Evolutionary conservation across 441 rosid species (phyloP).

Genomic region (Eruca vesicaria): DNA sequence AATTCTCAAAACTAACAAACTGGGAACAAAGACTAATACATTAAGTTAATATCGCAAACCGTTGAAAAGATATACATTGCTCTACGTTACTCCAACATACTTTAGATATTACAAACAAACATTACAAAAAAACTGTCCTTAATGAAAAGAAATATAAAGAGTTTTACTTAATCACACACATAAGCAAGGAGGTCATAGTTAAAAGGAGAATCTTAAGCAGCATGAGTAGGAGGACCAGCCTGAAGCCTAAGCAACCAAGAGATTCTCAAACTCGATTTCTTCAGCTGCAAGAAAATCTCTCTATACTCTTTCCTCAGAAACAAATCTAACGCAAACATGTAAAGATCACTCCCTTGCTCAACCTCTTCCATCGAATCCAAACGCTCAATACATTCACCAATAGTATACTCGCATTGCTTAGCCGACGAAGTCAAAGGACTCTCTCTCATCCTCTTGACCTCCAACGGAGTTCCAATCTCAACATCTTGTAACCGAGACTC

Average conservation of each 20-base stretch:
- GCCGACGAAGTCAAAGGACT: conserved; percentile 24
- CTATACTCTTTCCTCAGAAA: conserved; percentile 46
- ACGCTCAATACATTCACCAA: conserved; percentile 50
- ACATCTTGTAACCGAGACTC: conserved; percentile 34
- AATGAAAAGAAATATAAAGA: neutral
- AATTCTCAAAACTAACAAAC: too few relatives aligned
- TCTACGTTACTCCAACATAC: neutral
- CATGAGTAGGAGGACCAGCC: conserved; percentile 22
- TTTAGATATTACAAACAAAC: neutral
- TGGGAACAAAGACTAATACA: neutral
- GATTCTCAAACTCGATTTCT: conserved; percentile 41
- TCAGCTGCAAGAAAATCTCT: conserved; percentile 50
- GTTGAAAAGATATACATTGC: neutral
- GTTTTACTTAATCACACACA: neutral
- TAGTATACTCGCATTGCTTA: conserved; percentile 31
- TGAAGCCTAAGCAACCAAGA: conserved; percentile 46
- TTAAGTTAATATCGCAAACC: conserved; percentile 2
- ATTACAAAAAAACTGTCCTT: neutral
- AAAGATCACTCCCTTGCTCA: conserved; percentile 47
- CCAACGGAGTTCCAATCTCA: conserved; percentile 22
- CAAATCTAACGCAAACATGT: conserved; percentile 48
- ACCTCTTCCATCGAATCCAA: conserved; percentile 50
- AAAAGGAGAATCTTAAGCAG: conserved; percentile 11
- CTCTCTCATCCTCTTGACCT: conserved; percentile 9
- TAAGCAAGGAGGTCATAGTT: neutral